These are phyloP conservation scores for Nitzschia inconspicua DNA, from an alignment of 108 stramenopile species.

Conservation along the genomic window DNA sequence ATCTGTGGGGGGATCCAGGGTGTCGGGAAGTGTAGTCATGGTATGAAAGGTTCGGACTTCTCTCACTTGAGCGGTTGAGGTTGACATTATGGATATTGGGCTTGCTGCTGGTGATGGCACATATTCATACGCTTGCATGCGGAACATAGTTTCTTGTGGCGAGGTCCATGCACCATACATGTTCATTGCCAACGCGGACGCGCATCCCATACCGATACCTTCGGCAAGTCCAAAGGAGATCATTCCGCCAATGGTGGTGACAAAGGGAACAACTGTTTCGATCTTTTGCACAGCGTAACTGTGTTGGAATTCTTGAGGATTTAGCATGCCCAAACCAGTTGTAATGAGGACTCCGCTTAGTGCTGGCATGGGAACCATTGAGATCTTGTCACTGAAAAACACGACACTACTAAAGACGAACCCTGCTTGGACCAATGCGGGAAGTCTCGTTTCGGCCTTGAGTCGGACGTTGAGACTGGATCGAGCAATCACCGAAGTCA, in stretches of 20 bases:
- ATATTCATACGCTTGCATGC: conserved; percentile 12
- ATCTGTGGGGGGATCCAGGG: conserved; percentile 6
- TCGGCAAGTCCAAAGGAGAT: conserved; percentile 35
- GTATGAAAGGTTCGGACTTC: conserved; percentile 6
- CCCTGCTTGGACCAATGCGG: conserved; percentile 28
- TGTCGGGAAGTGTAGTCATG: conserved; percentile 10
- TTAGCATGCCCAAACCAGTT: conserved; percentile 24
- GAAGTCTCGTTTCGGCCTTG: conserved; percentile 24
- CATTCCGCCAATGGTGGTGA: conserved; percentile 36
- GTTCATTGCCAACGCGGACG: conserved; percentile 22
- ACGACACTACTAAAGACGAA: conserved; percentile 36
- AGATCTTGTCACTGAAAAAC: conserved; percentile 18
- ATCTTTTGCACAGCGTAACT: conserved; percentile 25
- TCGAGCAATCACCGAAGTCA: conserved; percentile 39
- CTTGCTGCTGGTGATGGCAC: neutral
- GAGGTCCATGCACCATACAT: neutral
- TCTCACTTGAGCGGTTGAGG: neutral
- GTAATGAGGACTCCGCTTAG: conserved; percentile 23
- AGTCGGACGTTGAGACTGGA: conserved; percentile 31
- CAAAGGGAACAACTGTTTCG: conserved; percentile 19
- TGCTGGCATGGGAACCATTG: conserved; percentile 30
- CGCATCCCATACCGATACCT: conserved; percentile 39
- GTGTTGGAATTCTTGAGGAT: conserved; percentile 33
- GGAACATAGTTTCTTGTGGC: neutral
- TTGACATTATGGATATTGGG: neutral